Evolutionary conservation across 2,329 filamentous ascomycete species (phyloP).

Genomic region (Triangularia verruculosa): DNA sequence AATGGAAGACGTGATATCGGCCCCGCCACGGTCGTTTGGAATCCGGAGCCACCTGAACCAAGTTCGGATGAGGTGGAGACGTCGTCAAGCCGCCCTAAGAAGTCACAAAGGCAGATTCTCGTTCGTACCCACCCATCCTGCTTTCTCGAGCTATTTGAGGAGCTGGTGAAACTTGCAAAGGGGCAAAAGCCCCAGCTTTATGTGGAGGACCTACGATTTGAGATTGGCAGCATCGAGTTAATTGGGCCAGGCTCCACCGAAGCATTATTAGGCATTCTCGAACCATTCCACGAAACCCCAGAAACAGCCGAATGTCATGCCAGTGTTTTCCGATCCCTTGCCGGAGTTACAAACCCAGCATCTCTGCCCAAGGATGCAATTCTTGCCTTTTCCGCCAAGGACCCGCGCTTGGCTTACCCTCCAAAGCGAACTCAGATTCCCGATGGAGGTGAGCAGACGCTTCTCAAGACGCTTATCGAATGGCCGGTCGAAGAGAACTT

Average conservation of each 20-base stretch:
- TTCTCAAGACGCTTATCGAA: slow-evolving; percentile 59
- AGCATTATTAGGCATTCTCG: slow-evolving; percentile 66
- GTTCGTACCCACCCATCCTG: slow-evolving; percentile 80
- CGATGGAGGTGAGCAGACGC: slow-evolving; percentile 35
- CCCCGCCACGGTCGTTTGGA: slow-evolving; percentile 74
- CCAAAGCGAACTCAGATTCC: slow-evolving; percentile 53
- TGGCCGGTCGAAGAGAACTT: slow-evolving; percentile 63
- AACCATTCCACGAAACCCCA: slow-evolving; percentile 42
- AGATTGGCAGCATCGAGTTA: slow-evolving; percentile 59
- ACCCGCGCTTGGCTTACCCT: slow-evolving; percentile 79
- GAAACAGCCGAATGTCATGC: slow-evolving; percentile 41
- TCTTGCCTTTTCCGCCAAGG: slow-evolving; percentile 69
- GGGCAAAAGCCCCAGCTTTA: slow-evolving; percentile 59
- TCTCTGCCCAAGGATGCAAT: slow-evolving; percentile 67
- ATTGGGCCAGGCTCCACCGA: slow-evolving; percentile 74
- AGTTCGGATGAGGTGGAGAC: slow-evolving; percentile 15
- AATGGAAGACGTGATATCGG: slow-evolving; percentile 59
- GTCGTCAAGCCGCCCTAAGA: slow-evolving; percentile 17
- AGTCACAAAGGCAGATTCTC: slow-evolving; percentile 49
- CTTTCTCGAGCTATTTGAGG: slow-evolving; percentile 66
- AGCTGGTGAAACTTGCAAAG: slow-evolving; percentile 56
- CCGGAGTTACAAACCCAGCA: slow-evolving; percentile 63
- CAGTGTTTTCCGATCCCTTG: slow-evolving; percentile 49
- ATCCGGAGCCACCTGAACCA: slow-evolving; percentile 40
- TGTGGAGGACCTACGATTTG: slow-evolving; percentile 67